Evolutionary conservation across 2,329 filamentous ascomycete species (phyloP), one percentile per base, ranked within the genome.

Genomic region (Pezicula rhizophila): DNA sequence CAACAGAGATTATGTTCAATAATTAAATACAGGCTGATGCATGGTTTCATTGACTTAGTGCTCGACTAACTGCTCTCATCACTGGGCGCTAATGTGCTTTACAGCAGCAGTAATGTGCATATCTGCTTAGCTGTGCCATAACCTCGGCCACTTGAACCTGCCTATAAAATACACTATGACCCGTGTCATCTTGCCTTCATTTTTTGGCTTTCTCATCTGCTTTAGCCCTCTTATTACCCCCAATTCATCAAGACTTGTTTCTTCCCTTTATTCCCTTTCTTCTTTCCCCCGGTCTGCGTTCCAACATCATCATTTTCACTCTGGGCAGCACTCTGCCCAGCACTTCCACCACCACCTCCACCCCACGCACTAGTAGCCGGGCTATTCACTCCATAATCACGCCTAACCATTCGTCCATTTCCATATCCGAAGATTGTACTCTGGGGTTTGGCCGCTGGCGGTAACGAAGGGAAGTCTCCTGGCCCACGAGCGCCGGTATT

Each of bases 401-500:
- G 66, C 42, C 78, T 70, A 14, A 84, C 79, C 28, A 72, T 59
- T 4, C 49, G 11, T 65, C 4, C 79, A 70, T 4, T 69, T 66
- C 80, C 80, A 57, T 83, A 82, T 2, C 79, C 79, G 47, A 82
- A 82, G 40, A 84, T 80, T 0, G 78, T 80, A 1, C 78, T 81
- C 38, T 72, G 71, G 3, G 79, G 78, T 60, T 84, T 96, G 0
- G 87, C 78, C 1, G 89, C 90, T 0, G 82, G 76, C 0, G 91
- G 91, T 1, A 96, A 75, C 1, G 89, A 84, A 0, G 91, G 92
- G 68, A 96, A 96, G 4, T 31, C 28, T 10, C 28, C 28, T 10
- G 28, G 28, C 8, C 28, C 28, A 31, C 28, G 28, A 0, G 83
- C 81, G 53, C 91, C 85, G 26, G 56, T 49, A 23, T 47, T 48